Evolutionary conservation across 2,329 filamentous ascomycete species (phyloP).

Genomic region (Colletotrichum ledebouriae): DNA sequence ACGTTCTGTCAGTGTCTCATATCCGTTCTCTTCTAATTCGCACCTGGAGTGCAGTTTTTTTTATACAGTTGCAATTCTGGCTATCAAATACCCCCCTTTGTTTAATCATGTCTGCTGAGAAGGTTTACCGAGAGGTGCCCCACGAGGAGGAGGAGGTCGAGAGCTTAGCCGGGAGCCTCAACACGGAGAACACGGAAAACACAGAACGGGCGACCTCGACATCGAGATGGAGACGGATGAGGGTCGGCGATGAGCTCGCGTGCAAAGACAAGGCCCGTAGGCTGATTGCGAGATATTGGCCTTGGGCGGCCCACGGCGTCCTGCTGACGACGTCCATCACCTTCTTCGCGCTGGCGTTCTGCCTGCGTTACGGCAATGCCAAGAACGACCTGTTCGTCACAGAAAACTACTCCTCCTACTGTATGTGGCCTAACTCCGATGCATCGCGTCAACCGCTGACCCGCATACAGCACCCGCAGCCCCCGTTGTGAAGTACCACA

Average conservation of each 20-base stretch:
- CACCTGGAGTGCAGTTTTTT: slow-evolving; percentile 39
- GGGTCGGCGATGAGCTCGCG: slow-evolving; percentile 45
- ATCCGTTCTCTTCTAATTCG: slow-evolving; percentile 10
- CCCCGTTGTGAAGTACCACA: slow-evolving; percentile 62
- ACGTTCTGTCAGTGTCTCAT: slow-evolving; percentile 8
- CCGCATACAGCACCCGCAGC: slow-evolving; percentile 59
- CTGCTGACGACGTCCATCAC: slow-evolving; percentile 56
- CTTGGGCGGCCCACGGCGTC: slow-evolving; percentile 56
- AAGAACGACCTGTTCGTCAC: slow-evolving; percentile 50
- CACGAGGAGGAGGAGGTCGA: slow-evolving; percentile 45
- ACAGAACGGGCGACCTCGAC: slow-evolving; percentile 16
- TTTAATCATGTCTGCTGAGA: slow-evolving; percentile 40
- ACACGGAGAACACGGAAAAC: slow-evolving; percentile 31
- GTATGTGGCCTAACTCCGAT: slow-evolving; percentile 50
- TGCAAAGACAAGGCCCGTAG: slow-evolving; percentile 43
- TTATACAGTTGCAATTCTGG: background rate
- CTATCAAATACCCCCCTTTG: background rate
- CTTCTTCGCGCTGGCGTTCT: slow-evolving; percentile 57
- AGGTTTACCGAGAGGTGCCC: slow-evolving; percentile 39
- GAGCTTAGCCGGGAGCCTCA: slow-evolving; percentile 41
- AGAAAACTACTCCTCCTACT: slow-evolving; percentile 59
- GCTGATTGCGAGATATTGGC: slow-evolving; percentile 51
- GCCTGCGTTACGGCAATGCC: slow-evolving; percentile 51
- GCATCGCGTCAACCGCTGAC: background rate
- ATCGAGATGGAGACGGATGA: slow-evolving; percentile 39